Percentiles rank a stretch among this genome's conserved stretches.
Conservation (phyloP, 371 early-diverging fungal species). For the Actinomortierella ambigua region DNA sequence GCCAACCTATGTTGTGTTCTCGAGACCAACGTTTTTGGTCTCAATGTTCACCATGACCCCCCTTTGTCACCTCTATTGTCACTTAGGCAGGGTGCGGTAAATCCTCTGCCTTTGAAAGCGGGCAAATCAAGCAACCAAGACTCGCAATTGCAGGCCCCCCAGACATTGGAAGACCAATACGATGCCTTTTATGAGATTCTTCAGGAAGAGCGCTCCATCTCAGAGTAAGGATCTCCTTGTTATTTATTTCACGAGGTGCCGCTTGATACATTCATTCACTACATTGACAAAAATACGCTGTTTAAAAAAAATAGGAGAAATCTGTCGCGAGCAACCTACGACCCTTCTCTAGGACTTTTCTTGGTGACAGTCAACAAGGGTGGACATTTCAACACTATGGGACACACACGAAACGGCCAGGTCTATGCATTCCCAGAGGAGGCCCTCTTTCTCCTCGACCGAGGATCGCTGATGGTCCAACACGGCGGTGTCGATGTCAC, state of each 20-base stretch:
- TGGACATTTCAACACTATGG: slow-evolving; percentile 52
- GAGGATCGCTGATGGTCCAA: slow-evolving; percentile 46
- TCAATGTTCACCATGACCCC: neutral
- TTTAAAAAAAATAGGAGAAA: slow-evolving; percentile 12
- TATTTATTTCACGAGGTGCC: neutral
- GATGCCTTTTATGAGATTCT: slow-evolving; percentile 32
- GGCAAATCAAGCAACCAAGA: slow-evolving; percentile 19
- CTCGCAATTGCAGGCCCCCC: neutral
- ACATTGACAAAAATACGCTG: neutral
- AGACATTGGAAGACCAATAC: slow-evolving; percentile 23
- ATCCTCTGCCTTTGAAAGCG: slow-evolving; percentile 23
- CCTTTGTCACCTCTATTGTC: neutral
- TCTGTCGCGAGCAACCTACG: slow-evolving; percentile 29
- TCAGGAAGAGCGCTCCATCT: slow-evolving; percentile 28
- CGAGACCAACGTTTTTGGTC: too few species aligned
- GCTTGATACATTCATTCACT: too few species aligned
- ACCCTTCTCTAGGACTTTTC: slow-evolving; percentile 22
- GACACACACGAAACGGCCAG: slow-evolving; percentile 47
- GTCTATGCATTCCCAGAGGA: slow-evolving; percentile 54
- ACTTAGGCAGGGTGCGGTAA: slow-evolving; percentile 6
- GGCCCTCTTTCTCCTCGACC: slow-evolving; percentile 56
- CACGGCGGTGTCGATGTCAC: slow-evolving; percentile 20
- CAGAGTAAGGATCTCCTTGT: slow-evolving; percentile 21
- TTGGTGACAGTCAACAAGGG: slow-evolving; percentile 41
- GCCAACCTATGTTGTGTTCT: too few species aligned